Evolutionary conservation across 1,139 yeast species (phyloP), one percentile per base, ranked within the genome.

Genomic region (Debaryomyces fabryi): DNA sequence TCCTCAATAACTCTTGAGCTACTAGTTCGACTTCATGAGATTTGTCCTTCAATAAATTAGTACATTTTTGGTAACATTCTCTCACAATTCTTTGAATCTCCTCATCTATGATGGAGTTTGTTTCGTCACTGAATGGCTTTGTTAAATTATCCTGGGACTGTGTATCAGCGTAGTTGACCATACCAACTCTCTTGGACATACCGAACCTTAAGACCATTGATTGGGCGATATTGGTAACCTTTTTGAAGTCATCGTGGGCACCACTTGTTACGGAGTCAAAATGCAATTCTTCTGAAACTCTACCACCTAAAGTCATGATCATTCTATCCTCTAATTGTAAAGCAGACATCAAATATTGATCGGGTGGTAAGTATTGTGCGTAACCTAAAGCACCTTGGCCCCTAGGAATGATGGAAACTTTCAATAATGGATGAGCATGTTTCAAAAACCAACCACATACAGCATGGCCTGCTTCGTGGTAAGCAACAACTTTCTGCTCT

Each of bases 391-490:
- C 96, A 47, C 96, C 97, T 71, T 86, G 91, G 8, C 98, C 98
- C 64, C 98, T 83, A 46, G 99, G 99, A 54, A 93, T 90, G 60
- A 93, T 93, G 6, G 97, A 89, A 15, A 93, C 99, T 71, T 93
- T 93, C 56, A 93, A 80, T 53, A 93, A 74, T 8, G 99, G 99
- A 63, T 91, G 96, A 2, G 98, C 97, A 68, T 79, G 80, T 69
- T 85, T 82, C 61, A 93, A 78, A 64, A 73, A 91, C 99, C 99
- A 93, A 10, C 99, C 99, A 71, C 98, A 92, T 51, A 93, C 84
- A 4, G 99, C 99, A 68, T 93, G 99, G 0, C 99, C 99, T 2
- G 99, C 99, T 70, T 93, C 99, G 65, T 93, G 99, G 64, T 89
- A 95, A 0, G 99, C 99, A 49, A 93, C 97, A 43, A 90, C 83